Evolutionary conservation across 305 asterid species (phyloP).

Genomic region (Plantago coronopus): DNA sequence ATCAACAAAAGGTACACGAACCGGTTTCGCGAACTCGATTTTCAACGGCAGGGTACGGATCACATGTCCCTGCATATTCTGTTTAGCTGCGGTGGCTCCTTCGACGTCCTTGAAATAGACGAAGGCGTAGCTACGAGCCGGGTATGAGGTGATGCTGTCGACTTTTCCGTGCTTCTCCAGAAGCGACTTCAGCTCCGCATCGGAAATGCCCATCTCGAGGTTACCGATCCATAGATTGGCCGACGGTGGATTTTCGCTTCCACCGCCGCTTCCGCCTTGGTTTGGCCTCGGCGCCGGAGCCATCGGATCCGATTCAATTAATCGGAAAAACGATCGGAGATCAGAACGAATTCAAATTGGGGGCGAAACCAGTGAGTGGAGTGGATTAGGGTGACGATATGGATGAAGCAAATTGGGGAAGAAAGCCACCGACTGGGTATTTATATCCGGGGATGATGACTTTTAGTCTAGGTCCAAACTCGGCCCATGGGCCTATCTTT

Average conservation of each 20-base stretch:
- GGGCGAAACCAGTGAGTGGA: too few relatives aligned
- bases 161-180: conserved; percentile 60
- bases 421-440: too few relatives aligned
- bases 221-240: conserved; percentile 89
- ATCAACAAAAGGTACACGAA: conserved; percentile 48
- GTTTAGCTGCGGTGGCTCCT: conserved; percentile 67
- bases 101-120: conserved; percentile 58
- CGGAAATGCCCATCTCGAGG: conserved; percentile 59
- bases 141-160: conserved; percentile 65
- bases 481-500: too few relatives aligned
- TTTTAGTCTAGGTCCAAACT: too few relatives aligned
- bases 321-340: not conserved
- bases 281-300: conserved; percentile 35
- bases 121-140: conserved; percentile 78
- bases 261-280: conserved; percentile 28
- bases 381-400: too few relatives aligned
- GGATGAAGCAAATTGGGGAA: too few relatives aligned
- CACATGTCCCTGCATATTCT: conserved; percentile 57
- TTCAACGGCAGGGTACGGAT: conserved; percentile 58
- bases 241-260: conserved; percentile 50
- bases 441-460: too few relatives aligned
- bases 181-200: conserved; percentile 54
- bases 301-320: conserved; percentile 15
- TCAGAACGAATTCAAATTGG: too few relatives aligned
- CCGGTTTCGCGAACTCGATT: conserved; percentile 97